Percentiles rank a stretch among this genome's conserved stretches.
Conservation (phyloP, 805 yeast genomes). For the Kuraishia floccosa region DNA sequence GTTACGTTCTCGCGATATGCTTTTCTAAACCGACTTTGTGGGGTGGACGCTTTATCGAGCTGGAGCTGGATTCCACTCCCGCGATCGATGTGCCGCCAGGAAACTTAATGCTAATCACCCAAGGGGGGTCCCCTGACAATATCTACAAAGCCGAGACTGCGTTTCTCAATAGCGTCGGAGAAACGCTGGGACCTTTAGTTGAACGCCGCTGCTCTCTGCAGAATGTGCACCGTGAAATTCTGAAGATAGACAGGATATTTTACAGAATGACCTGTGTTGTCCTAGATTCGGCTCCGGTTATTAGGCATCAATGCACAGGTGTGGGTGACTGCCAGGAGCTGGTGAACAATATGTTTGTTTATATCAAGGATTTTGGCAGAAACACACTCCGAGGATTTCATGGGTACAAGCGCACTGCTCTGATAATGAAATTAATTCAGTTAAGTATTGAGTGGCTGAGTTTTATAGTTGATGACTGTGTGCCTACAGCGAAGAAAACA, state of each 20-base stretch:
- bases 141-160: constrained; percentile 43
- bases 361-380: constrained; percentile 73
- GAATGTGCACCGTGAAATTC: constrained; percentile 63
- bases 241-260: constrained; percentile 51
- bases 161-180: constrained; percentile 48
- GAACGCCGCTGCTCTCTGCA: constrained; percentile 64
- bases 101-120: constrained; percentile 53
- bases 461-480: constrained; percentile 89
- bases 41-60: constrained; percentile 69
- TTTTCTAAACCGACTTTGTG: constrained; percentile 82
- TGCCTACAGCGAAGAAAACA: constrained; percentile 82
- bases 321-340: constrained; percentile 63
- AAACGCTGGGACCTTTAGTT: constrained; percentile 36
- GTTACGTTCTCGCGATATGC: constrained; percentile 62
- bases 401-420: constrained; percentile 49
- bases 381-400: constrained; percentile 58
- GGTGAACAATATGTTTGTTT: constrained; percentile 62
- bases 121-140: constrained; percentile 48
- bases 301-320: constrained; percentile 42
- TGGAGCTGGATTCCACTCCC: constrained; percentile 35
- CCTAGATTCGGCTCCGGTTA: constrained; percentile 44
- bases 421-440: constrained; percentile 62
- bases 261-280: constrained; percentile 58
- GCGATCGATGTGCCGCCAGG: constrained; percentile 55
- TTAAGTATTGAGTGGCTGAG: constrained; percentile 85